phyloP scores from a whole-genome alignment of 208 protist genomes.

The Trypanosomatidae sp. region DNA sequence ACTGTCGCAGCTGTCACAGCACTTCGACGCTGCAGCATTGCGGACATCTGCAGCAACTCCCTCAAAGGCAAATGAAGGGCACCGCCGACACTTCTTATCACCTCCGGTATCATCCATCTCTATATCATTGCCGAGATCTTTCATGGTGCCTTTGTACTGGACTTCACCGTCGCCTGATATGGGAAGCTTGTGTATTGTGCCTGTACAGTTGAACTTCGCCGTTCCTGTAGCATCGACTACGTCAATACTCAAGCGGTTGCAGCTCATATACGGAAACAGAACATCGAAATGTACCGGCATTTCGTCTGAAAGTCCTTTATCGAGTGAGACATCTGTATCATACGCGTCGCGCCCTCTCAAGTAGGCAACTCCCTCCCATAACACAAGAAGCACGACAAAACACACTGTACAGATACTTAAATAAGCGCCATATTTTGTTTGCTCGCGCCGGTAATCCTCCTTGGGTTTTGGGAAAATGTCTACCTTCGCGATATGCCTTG shows the following conservation, averaged over 20 bases:
- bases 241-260: constrained; percentile 73
- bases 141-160: constrained; percentile 31
- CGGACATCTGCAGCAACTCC: constrained; percentile 2
- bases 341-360: constrained; percentile 56
- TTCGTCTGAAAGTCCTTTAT: constrained; percentile 38
- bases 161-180: constrained; percentile 20
- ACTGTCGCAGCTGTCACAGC: constrained; percentile 76
- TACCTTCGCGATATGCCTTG: constrained; percentile 37
- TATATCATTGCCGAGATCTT: constrained; percentile 17
- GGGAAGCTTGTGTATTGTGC: constrained; percentile 57
- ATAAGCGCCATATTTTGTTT: constrained; percentile 47
- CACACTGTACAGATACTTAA: constrained; percentile 47
- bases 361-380: constrained; percentile 58
- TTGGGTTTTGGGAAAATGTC: constrained; percentile 69
- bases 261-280: constrained; percentile 60
- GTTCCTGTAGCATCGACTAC: constrained; percentile 62
- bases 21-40: constrained; percentile 6
- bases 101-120: constrained; percentile 7
- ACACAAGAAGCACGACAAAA: constrained; percentile 46
- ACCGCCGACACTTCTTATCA: constrained; percentile 37
- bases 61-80: constrained; percentile 26
- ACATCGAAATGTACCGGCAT: constrained; percentile 82
- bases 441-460: constrained; percentile 59
- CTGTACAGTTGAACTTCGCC: constrained; percentile 55
- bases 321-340: constrained; percentile 60